Evolutionary conservation across 2,329 filamentous ascomycete species (phyloP).

Genomic region (Hypoxylon sp.): DNA sequence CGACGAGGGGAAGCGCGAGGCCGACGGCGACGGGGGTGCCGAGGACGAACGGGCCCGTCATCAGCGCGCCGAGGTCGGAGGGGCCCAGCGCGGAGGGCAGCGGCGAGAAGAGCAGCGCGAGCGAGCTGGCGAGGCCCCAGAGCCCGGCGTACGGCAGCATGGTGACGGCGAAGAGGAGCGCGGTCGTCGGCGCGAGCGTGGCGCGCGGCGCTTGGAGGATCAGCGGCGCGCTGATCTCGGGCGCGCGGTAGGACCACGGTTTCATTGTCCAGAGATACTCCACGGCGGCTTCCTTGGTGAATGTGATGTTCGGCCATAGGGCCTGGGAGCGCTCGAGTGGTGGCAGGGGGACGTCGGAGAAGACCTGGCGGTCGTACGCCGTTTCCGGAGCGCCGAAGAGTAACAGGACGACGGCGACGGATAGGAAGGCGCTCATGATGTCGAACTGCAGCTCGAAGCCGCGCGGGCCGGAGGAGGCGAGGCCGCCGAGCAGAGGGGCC

Average conservation of each 20-base stretch:
- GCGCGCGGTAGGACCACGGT: conserved; percentile 49
- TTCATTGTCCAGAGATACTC: conserved; percentile 52
- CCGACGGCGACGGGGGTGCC: conserved; percentile 46
- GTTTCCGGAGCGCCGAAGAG: conserved; percentile 61
- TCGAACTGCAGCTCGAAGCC: conserved; percentile 60
- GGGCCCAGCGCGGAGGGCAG: conserved; percentile 53
- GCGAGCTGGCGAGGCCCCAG: conserved; percentile 55
- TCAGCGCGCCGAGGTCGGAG: conserved; percentile 53
- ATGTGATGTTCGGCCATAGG: conserved; percentile 32
- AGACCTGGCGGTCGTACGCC: conserved; percentile 54
- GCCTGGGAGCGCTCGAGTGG: conserved; percentile 33
- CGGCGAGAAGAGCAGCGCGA: conserved; percentile 57
- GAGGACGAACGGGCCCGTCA: conserved; percentile 55
- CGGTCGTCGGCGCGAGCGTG: conserved; percentile 57
- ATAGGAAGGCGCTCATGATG: conserved; percentile 58
- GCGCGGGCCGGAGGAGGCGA: conserved; percentile 51
- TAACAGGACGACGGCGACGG: conserved; percentile 56
- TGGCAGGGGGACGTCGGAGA: conserved; percentile 31
- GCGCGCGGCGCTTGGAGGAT: conserved; percentile 58
- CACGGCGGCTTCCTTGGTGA: conserved; percentile 46
- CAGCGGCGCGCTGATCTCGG: conserved; percentile 39
- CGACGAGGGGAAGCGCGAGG: conserved; percentile 46
- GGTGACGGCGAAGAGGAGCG: conserved; percentile 55
- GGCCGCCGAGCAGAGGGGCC: conserved; percentile 61
- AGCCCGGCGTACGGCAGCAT: conserved; percentile 56